Evolutionary conservation across 2,329 filamentous ascomycete species (phyloP), one percentile per base, ranked within the genome.

Genomic region (Clonostachys sp.): DNA sequence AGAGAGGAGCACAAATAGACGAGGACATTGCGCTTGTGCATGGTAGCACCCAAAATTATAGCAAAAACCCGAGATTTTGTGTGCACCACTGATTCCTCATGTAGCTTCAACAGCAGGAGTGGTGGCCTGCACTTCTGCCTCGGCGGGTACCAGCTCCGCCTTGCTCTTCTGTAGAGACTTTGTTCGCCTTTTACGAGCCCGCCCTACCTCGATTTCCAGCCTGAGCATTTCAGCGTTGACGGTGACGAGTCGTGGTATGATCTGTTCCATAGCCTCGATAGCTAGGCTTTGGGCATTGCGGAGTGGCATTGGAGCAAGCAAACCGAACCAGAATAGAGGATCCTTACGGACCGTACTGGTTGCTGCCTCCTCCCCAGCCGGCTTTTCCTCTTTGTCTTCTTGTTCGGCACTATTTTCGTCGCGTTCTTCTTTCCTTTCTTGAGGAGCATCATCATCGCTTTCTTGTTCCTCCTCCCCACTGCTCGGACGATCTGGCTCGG

Each of bases 181-280:
- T 24, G 72, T 70, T 35, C 76, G 66, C 64, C 62, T 74, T 67
- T 83, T 83, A 48, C 74, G 68, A 35, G 76, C 78, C 48, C 85
- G 71, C 36, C 85, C 74, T 46, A 92, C 82, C 54, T 86, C 78
- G 45, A 84, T 81, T 67, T 91, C 87, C 6, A 88, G 61, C n/a
- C 67, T 66, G 13, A 73, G 71, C 77, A 92, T 82, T 56, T 81
- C 75, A 30, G 72, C 72, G 35, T 74, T 71, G n/a, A 87, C 63
- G 2, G 74, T 75, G 7, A 74, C 74, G 9, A 90, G 67, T 38
- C 66, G 65, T 2, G 82, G 77, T 3, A 91, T 63, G 5, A 84
- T 61, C 0, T 73, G 64, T 47, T 83, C 77, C 5, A 89, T 72
- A 1, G 74, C 74, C 36, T 70, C 58, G 20, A 80, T 58, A 45